Percentiles rank a stretch among this genome's conserved stretches.
phyloP scores from a whole-genome alignment of 208 protist genomes.

The Porcisia hertigi region DNA sequence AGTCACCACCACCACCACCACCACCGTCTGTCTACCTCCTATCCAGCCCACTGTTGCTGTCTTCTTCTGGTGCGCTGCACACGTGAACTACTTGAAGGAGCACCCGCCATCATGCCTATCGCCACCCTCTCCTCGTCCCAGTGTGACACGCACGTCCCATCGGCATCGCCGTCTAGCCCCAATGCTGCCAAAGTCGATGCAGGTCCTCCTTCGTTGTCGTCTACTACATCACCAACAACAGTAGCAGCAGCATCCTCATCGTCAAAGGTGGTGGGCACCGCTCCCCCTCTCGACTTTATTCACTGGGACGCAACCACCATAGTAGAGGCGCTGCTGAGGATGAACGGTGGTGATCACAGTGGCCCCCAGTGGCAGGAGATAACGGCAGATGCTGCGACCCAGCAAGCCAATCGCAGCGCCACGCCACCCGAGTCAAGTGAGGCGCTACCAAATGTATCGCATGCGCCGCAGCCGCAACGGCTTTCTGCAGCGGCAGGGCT shows the following conservation, averaged over 20 bases:
- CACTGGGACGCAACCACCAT: slow-evolving; percentile 7
- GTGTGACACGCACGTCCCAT: neutral
- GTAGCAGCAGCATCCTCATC: neutral
- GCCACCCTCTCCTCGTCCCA: neutral
- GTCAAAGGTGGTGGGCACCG: neutral
- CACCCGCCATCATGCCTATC: neutral
- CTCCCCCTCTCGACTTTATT: neutral
- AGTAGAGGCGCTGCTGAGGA: slow-evolving; percentile 16
- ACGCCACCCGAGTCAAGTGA: neutral
- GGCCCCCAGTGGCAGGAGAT: neutral
- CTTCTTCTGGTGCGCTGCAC: too few species aligned
- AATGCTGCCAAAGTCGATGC: neutral
- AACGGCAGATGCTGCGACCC: neutral
- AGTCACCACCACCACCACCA: too few species aligned
- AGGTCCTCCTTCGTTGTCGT: neutral
- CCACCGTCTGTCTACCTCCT: too few species aligned
- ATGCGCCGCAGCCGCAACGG: neutral
- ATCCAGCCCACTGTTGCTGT: neutral
- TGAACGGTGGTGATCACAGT: slow-evolving; percentile 1
- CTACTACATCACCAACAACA: neutral
- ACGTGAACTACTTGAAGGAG: too few species aligned
- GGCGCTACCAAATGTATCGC: neutral
- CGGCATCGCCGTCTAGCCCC: neutral
- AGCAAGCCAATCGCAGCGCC: neutral
- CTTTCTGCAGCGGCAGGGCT: neutral